A percentile compares a stretch with the other conserved stretches of the same genome.
Evolutionary conservation across 2,329 filamentous ascomycete species (phyloP).

Genomic region (Apiospora saccharicola): DNA sequence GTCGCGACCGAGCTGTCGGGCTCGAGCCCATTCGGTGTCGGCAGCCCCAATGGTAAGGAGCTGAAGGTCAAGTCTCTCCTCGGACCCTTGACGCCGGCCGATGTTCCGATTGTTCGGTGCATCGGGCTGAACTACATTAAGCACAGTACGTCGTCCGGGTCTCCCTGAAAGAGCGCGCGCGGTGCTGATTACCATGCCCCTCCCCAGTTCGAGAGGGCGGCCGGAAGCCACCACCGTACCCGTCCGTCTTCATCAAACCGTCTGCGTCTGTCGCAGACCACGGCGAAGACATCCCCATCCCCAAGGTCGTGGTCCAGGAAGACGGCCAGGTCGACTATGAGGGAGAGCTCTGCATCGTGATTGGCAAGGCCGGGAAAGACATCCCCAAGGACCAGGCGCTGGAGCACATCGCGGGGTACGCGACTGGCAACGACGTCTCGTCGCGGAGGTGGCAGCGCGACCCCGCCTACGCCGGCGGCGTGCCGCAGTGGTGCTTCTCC

Average conservation of each 20-base stretch:
- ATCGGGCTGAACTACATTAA: constrained; percentile 67
- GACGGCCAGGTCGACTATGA: constrained; percentile 58
- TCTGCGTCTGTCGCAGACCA: constrained; percentile 47
- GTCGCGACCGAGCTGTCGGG: neutral
- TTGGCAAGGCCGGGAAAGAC: constrained; percentile 58
- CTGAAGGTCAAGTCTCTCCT: constrained; percentile 61
- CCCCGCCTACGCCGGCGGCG: constrained; percentile 44
- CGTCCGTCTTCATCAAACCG: constrained; percentile 58
- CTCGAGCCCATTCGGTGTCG: neutral
- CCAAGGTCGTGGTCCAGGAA: constrained; percentile 56
- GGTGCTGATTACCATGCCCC: neutral
- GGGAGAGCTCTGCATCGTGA: constrained; percentile 54
- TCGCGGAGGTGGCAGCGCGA: constrained; percentile 60
- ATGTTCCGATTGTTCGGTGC: constrained; percentile 65
- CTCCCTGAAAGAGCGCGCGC: neutral
- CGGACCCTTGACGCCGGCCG: constrained; percentile 55
- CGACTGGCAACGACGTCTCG: constrained; percentile 62
- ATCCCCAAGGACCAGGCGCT: constrained; percentile 52
- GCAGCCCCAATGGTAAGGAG: neutral
- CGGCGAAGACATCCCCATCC: constrained; percentile 47
- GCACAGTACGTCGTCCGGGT: constrained; percentile 42
- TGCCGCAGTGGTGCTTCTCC: constrained; percentile 59
- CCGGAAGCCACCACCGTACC: constrained; percentile 52
- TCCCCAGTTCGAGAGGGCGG: constrained; percentile 42
- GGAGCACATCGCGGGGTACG: constrained; percentile 61